Conservation (phyloP, 2,329 filamentous ascomycete species). For the Epichloe hybrida region DNA sequence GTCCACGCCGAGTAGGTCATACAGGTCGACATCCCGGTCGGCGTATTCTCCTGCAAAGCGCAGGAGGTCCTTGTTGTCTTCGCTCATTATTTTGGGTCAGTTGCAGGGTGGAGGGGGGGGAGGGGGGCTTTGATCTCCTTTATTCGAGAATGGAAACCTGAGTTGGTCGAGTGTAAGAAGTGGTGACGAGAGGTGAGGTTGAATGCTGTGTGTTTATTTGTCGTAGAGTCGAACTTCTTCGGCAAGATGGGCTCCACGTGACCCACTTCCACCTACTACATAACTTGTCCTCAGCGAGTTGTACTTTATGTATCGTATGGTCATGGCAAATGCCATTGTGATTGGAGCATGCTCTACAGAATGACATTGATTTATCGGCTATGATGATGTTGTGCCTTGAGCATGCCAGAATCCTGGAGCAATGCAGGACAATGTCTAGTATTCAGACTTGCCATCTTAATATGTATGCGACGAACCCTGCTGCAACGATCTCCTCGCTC, state of each 20-base stretch:
- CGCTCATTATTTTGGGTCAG: slow-evolving; percentile 14
- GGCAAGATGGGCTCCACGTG: neutral
- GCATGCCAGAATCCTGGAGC: too few relatives aligned
- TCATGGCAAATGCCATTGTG: too few relatives aligned
- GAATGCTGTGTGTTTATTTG: neutral
- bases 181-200: neutral
- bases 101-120: neutral
- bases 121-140: too few relatives aligned
- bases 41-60: slow-evolving; percentile 45
- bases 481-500: neutral
- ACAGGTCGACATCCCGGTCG: slow-evolving; percentile 56
- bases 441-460: neutral
- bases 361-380: too few relatives aligned
- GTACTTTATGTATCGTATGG: too few relatives aligned
- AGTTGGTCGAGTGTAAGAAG: too few relatives aligned
- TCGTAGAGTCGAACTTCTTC: neutral
- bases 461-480: neutral
- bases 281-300: neutral
- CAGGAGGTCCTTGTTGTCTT: slow-evolving; percentile 34
- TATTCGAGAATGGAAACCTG: too few relatives aligned
- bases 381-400: too few relatives aligned
- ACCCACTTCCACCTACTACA: neutral
- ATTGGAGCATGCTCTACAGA: too few relatives aligned
- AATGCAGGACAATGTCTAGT: neutral
- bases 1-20: slow-evolving; percentile 57